A percentile compares a stretch with the other conserved stretches of the same genome.
Evolutionary conservation across 2,329 filamentous ascomycete genomes (phyloP).

Genomic region (Fusarium pilosicola): DNA sequence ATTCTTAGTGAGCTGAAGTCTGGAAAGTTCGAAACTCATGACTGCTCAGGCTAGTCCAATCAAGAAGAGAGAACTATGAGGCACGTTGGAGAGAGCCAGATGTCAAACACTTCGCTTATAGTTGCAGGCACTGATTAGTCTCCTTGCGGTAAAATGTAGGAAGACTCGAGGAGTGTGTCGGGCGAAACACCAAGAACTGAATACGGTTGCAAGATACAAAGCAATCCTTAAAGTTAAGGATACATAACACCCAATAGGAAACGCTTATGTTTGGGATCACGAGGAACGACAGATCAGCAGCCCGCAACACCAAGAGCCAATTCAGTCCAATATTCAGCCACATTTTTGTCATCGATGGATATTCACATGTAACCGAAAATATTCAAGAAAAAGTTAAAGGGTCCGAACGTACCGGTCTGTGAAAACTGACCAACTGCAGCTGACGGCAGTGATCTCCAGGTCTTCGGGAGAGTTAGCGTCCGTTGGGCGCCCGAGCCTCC

Average conservation of each 20-base stretch:
- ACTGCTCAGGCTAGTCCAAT: neutral
- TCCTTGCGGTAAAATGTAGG: neutral
- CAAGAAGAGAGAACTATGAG: neutral
- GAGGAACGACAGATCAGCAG: conserved; percentile 7
- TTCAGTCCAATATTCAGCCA: conserved; percentile 5
- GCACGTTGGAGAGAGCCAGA: neutral
- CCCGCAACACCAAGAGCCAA: neutral
- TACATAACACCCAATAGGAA: neutral
- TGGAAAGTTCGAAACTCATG: neutral
- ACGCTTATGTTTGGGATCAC: neutral
- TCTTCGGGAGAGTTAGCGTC: conserved; percentile 21
- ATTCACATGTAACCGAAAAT: conserved; percentile 44
- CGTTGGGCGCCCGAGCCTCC: neutral
- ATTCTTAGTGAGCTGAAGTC: neutral
- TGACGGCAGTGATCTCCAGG: conserved; percentile 5
- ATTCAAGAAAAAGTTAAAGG: neutral
- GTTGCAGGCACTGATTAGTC: neutral
- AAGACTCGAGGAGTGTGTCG: neutral
- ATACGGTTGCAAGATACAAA: neutral
- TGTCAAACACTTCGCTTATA: neutral
- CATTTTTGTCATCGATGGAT: neutral
- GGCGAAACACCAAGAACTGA: conserved; percentile 1
- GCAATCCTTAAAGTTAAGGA: neutral
- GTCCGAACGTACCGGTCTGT: conserved; percentile 13
- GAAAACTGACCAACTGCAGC: neutral